A percentile compares a stretch with the other conserved stretches of the same genome.
phyloP scores from a whole-genome alignment of 345 rosid genomes.

The Arabidopsis arenosa region DNA sequence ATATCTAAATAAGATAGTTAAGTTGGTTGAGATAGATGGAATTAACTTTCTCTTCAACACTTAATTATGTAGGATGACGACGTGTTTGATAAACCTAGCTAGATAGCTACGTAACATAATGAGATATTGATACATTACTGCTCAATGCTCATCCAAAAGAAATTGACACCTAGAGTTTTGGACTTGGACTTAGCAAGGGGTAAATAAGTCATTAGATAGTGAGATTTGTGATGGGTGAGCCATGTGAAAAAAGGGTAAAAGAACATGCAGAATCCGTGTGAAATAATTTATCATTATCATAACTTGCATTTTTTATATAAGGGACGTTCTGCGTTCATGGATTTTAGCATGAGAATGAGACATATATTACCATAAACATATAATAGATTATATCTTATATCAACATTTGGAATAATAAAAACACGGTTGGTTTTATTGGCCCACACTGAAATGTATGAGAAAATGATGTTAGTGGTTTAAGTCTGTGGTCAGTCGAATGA shows the following conservation, averaged over 20 bases:
- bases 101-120: slow-evolving; percentile 27
- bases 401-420: slow-evolving; percentile 34
- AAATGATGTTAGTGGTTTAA: slow-evolving; percentile 41
- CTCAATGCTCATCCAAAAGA: slow-evolving; percentile 16
- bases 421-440: slow-evolving; percentile 38
- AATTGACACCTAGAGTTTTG: neutral
- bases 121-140: slow-evolving; percentile 25
- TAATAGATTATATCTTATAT: neutral
- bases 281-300: slow-evolving; percentile 49
- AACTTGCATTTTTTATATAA: neutral
- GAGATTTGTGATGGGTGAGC: slow-evolving; percentile 41
- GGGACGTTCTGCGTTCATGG: slow-evolving; percentile 32
- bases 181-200: neutral
- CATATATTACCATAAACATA: slow-evolving; percentile 8
- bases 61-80: neutral
- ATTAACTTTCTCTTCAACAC: neutral
- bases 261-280: slow-evolving; percentile 67
- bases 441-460: slow-evolving; percentile 45
- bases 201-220: slow-evolving; percentile 7
- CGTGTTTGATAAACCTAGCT: slow-evolving; percentile 15
- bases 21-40: neutral
- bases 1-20: neutral
- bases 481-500: slow-evolving; percentile 49
- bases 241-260: slow-evolving; percentile 65
- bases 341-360: slow-evolving; percentile 41